Evolutionary conservation across 331 rosid species (phyloP).

Genomic region (Rhamnella rubrinervis): DNA sequence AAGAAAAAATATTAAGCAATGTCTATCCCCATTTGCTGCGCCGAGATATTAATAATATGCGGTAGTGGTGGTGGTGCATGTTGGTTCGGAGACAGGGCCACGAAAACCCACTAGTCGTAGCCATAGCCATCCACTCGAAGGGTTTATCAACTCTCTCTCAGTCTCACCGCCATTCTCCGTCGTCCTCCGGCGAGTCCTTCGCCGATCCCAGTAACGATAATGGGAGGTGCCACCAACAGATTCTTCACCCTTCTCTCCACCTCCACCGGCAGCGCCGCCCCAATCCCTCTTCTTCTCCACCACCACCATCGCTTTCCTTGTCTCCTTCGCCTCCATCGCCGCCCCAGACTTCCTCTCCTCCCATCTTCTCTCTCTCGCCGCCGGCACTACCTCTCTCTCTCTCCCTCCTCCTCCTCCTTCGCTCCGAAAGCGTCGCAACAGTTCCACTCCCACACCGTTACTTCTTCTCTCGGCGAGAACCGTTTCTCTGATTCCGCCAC

Average conservation of each 20-base stretch:
- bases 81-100: too few relatives aligned
- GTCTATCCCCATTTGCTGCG: too few relatives aligned
- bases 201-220: neutral
- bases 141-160: too few relatives aligned
- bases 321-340: constrained; percentile 13
- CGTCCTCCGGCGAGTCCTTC: neutral
- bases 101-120: too few relatives aligned
- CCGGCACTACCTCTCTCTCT: neutral
- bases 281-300: constrained; percentile 3
- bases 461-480: neutral
- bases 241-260: constrained; percentile 29
- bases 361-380: constrained; percentile 11
- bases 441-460: constrained; percentile 18
- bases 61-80: too few relatives aligned
- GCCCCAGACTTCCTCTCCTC: constrained; percentile 3
- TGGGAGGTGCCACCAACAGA: constrained; percentile 36
- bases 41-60: too few relatives aligned
- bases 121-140: too few relatives aligned
- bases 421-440: constrained; percentile 11
- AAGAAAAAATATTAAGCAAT: too few relatives aligned
- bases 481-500: constrained; percentile 9
- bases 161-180: too few relatives aligned
- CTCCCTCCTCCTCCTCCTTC: neutral
- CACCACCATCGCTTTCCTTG: constrained; percentile 1
- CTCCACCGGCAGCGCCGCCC: constrained; percentile 14